Base-by-base conservation (phyloP, 192 early-diverging fungal genomes). In the Lunasporangiospora selenospora region DNA sequence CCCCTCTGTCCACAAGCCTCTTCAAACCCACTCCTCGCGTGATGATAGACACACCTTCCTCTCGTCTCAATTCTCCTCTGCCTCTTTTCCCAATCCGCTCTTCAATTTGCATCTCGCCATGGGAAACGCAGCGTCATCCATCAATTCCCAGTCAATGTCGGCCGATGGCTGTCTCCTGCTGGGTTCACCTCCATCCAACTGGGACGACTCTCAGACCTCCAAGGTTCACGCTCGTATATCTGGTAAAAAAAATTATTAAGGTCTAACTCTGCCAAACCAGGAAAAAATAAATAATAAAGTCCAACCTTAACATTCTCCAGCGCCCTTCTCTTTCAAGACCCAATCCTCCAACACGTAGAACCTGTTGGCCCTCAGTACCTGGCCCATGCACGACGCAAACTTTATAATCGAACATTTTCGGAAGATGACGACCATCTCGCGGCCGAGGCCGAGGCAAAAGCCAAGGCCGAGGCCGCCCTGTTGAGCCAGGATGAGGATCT, bases 381-480 rank as follows among this genome's bases (percentile, higher is more conserved):
- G 23, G 77, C 81, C 6, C 76, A 79, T 39, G 58, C 75, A 10
- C 71, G 83, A 15, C 78, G 83, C 31, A 59, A 63, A 53, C 64
- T 71, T 30, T 59, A 71, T 65, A 82, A 78, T 27, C 64, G 76
- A 18, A 81, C 81, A 29, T 78, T 78, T 43, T 60, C 73, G 6
- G 83, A 84, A 34, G 83, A 84, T 43, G 76, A 82, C 26, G 54
- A 66, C 18, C 63, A 62, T 19, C 51, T 70, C 32, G 26, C 78
- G 31, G 83, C 86, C 23, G 70, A 85, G 41, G 58, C 60, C 15
- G 81, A 80, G 23, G 79, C 83, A 27, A 75, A 71, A 9, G 73
- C 56, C 43, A 54, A 47, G 5, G 75, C 64, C n/a, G 59, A 48
- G 6, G 48, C 59, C 34, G 40, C 40, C 16, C 58, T 58, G 18